Evolutionary conservation across 805 yeast genomes (phyloP), one percentile per base, ranked within the genome.

Genomic region (Groenewaldozyma salmanticensis): DNA sequence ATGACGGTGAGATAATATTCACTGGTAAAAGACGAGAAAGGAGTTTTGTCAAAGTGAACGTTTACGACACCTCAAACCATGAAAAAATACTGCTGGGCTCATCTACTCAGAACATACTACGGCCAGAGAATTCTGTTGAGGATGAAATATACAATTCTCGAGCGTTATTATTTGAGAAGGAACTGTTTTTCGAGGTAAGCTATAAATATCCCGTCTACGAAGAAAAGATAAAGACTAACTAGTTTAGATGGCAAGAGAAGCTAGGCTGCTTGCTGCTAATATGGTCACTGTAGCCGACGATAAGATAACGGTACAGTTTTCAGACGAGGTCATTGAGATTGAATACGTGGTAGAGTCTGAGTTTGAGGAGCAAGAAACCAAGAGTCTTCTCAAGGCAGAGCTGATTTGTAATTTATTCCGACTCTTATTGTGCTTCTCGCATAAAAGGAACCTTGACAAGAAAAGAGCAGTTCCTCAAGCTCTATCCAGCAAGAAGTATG

Each of bases 151-250:
- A 72, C 29, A 73, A 64, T 38, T 87, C 94, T 0, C 70, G 96
- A 36, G 78, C 72, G 47, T 74, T 75, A 44, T 66, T 88, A 5
- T 90, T 90, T 62, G 97, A 90, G 55, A 92, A 84, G 53, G 97
- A 90, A 58, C 66, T 90, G 41, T 85, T 85, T 64, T 76, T 74
- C 58, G 87, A 80, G 29, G 29, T 24, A 24, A 9, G n/a, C n/a
- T n/a, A n/a, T n/a, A 13, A 9, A 24, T 24, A 24, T 13, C 13
- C 29, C 13, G 7, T 9, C 29, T 13, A 24, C 11, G 7, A 24
- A 13, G 7, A 13, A 13, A 7, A 9, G 29, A 24, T 9, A 13
- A 9, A 24, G 13, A 13, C 29, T 24, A 24, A 24, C 13, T 24
- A 9, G 29, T 24, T 24, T 24, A 24, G 51, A 61, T 90, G 42